A percentile compares a stretch with the other conserved stretches of the same genome.
Evolutionary conservation across 208 protist species (phyloP).

Genomic region (Wallacemonas sp.): DNA sequence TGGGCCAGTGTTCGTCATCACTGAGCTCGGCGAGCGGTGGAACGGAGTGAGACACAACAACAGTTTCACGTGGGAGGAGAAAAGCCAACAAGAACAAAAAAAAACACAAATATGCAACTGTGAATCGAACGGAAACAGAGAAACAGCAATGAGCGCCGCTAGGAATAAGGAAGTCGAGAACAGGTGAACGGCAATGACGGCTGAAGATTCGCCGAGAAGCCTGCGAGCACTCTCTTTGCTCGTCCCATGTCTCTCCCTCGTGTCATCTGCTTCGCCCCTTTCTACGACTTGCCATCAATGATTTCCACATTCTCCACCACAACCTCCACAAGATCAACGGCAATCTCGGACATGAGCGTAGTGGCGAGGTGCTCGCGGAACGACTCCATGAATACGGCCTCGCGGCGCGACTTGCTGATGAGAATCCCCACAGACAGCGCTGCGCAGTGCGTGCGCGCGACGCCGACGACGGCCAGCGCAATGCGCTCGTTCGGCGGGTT

Average conservation of each 20-base stretch:
- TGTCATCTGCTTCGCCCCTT: not conserved
- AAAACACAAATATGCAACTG: no score
- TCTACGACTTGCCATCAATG: conserved; percentile 24
- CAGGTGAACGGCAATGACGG: no score
- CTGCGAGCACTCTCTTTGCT: no score
- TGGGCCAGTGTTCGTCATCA: no score
- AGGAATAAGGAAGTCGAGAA: no score
- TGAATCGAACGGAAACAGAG: no score
- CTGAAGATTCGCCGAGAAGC: no score
- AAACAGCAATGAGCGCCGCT: no score
- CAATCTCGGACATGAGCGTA: conserved; percentile 73
- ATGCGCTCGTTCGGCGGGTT: conserved; percentile 75
- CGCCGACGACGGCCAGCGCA: conserved; percentile 50
- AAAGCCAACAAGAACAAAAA: no score
- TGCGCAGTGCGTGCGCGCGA: conserved; percentile 45
- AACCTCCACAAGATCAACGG: conserved; percentile 55
- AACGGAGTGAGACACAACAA: no score
- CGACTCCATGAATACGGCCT: conserved; percentile 53
- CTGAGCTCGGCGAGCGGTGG: no score
- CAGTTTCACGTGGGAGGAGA: no score
- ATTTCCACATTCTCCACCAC: conserved; percentile 66
- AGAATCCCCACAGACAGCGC: conserved; percentile 76
- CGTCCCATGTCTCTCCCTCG: not conserved
- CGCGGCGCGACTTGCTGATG: conserved; percentile 59
- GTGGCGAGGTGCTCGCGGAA: conserved; percentile 53